Conservation (phyloP, 805 yeast genomes). For the Zygotorulaspora florentina region DNA sequence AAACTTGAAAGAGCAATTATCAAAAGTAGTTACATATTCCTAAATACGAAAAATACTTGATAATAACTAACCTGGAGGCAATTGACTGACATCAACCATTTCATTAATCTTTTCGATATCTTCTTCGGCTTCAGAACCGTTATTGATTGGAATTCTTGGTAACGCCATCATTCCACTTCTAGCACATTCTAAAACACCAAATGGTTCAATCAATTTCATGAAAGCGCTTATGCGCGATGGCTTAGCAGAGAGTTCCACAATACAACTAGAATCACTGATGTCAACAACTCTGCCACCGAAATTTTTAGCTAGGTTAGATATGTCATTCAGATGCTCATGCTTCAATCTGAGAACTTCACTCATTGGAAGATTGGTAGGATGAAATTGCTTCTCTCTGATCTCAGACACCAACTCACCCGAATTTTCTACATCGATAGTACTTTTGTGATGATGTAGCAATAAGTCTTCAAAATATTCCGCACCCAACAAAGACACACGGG, state of each 20-base stretch:
- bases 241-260: constrained; percentile 90
- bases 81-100: constrained; percentile 78
- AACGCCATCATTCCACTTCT: constrained; percentile 99
- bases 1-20: not conserved
- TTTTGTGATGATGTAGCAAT: constrained; percentile 66
- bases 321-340: constrained; percentile 81
- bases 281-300: constrained; percentile 94
- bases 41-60: not conserved
- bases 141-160: constrained; percentile 86
- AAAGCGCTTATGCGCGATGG: constrained; percentile 86
- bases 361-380: constrained; percentile 85
- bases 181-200: constrained; percentile 93
- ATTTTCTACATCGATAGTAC: constrained; percentile 29
- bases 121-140: constrained; percentile 44
- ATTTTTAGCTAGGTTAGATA: constrained; percentile 71
- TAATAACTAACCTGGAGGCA: constrained; percentile 82
- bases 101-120: constrained; percentile 53
- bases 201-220: constrained; percentile 86
- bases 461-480: constrained; percentile 98
- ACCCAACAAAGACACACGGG: constrained; percentile 88
- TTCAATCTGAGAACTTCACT: constrained; percentile 93
- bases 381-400: constrained; percentile 48
- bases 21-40: not conserved
- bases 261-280: constrained; percentile 86
- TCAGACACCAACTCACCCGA: constrained; percentile 28